These are phyloP conservation scores for Fonsecaea pedrosoi DNA, from an alignment of 2,329 filamentous ascomycete genomes.

Conservation along the genomic window DNA sequence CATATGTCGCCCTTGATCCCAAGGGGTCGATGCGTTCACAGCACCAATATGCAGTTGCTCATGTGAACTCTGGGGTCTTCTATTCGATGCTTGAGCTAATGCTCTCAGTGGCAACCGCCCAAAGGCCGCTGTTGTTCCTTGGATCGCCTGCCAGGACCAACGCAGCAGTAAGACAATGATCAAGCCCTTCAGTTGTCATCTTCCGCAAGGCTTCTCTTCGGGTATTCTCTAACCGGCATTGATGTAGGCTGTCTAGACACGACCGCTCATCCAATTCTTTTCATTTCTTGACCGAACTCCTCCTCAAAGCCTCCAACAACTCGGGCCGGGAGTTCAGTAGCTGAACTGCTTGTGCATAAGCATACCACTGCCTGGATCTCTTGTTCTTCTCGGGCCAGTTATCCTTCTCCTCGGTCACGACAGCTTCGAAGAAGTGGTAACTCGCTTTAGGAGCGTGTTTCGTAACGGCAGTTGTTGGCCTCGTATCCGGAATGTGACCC, in stretches of 20 bases:
- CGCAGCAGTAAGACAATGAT: neutral
- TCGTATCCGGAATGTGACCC: constrained; percentile 82
- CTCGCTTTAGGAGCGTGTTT: constrained; percentile 70
- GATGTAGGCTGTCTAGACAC: constrained; percentile 4
- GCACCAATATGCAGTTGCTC: constrained; percentile 13
- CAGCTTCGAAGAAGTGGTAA: constrained; percentile 74
- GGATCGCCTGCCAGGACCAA: neutral
- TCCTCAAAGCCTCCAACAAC: constrained; percentile 82
- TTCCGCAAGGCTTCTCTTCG: constrained; percentile 7
- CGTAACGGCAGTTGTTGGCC: constrained; percentile 61
- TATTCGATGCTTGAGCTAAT: constrained; percentile 24
- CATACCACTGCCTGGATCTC: constrained; percentile 87
- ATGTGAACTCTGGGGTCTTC: constrained; percentile 18
- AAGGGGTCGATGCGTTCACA: neutral
- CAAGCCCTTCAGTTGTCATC: neutral
- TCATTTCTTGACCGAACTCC: constrained; percentile 70
- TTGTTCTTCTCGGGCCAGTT: constrained; percentile 96
- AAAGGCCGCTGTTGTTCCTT: constrained; percentile 2
- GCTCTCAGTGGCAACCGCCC: constrained; percentile 11
- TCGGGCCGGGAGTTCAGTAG: constrained; percentile 81
- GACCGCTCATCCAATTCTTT: constrained; percentile 8
- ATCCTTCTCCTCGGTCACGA: constrained; percentile 81
- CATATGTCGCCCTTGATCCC: constrained; percentile 6
- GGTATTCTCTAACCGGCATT: constrained; percentile 8
- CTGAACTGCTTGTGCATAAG: constrained; percentile 79